A percentile compares a stretch with the other conserved stretches of the same genome.
Evolutionary conservation across 2,329 filamentous ascomycete genomes (phyloP).

Genomic region (Bretziella fagacearum): DNA sequence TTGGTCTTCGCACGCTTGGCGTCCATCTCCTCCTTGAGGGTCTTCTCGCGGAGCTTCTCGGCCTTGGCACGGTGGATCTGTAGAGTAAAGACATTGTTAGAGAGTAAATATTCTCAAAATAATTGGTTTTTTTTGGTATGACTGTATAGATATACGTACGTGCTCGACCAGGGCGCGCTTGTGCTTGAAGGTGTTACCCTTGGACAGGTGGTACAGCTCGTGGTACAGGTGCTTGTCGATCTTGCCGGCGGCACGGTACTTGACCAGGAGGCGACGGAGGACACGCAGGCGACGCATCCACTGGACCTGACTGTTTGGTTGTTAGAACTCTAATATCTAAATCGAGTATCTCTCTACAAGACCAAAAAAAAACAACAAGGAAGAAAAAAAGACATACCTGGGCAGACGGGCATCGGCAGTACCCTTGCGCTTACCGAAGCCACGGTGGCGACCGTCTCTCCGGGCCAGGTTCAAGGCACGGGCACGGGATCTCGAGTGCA

Average conservation of each 20-base stretch:
- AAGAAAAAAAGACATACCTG: constrained; percentile 45
- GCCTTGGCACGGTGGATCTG: constrained; percentile 99
- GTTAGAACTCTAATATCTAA: constrained; percentile 1
- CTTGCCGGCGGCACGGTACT: constrained; percentile 99
- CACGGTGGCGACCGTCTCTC: constrained; percentile 91
- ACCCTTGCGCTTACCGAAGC: constrained; percentile 99
- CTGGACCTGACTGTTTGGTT: constrained; percentile 60
- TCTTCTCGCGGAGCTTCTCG: constrained; percentile 91
- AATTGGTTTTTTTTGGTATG: neutral
- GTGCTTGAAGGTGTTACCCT: constrained; percentile 99
- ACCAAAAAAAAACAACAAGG: neutral
- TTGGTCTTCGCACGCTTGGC: constrained; percentile 99
- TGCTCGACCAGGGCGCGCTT: constrained; percentile 99
- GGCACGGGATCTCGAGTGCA: constrained; percentile 96
- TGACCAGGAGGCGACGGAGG: constrained; percentile 95
- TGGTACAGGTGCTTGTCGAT: constrained; percentile 99
- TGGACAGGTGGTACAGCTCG: constrained; percentile 99
- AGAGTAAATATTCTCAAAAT: neutral
- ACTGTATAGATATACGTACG: constrained; percentile 65
- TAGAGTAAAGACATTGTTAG: constrained; percentile 13
- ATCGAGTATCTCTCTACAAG: neutral
- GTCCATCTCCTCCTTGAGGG: constrained; percentile 99
- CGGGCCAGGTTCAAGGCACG: constrained; percentile 88
- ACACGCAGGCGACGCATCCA: constrained; percentile 99
- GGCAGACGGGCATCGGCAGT: constrained; percentile 99